Percentiles rank a stretch among this genome's conserved stretches.
Conservation (phyloP, 2,329 filamentous ascomycete genomes). For the Rhinocladiella mackenziei region DNA sequence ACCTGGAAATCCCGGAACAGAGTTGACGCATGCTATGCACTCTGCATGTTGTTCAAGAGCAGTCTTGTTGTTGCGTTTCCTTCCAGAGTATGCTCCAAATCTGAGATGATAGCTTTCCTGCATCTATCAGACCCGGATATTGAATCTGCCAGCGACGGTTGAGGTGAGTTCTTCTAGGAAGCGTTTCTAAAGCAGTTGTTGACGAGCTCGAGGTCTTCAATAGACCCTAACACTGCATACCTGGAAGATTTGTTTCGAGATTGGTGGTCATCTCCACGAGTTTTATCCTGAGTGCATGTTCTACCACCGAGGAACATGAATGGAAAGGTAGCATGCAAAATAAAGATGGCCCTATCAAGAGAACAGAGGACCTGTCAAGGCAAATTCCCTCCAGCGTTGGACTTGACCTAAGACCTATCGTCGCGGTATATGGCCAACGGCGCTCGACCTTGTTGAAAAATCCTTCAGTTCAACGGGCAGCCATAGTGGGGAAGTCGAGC, state of each 20-base stretch:
- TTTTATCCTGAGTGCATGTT: slow-evolving; percentile 83
- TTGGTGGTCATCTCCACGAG: slow-evolving; percentile 72
- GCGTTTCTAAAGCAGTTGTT: not conserved
- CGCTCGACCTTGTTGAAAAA: slow-evolving; percentile 44
- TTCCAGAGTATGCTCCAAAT: slow-evolving; percentile 60
- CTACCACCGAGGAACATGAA: slow-evolving; percentile 68
- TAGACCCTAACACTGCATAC: slow-evolving; percentile 82
- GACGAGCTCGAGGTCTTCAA: slow-evolving; percentile 66
- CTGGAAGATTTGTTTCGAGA: slow-evolving; percentile 87
- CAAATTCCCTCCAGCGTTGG: slow-evolving; percentile 61
- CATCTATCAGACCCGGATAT: slow-evolving; percentile 61
- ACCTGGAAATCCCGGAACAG: slow-evolving; percentile 70
- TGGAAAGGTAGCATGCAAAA: slow-evolving; percentile 68
- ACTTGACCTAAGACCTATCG: slow-evolving; percentile 68
- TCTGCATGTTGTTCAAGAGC: slow-evolving; percentile 77
- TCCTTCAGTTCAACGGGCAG: slow-evolving; percentile 73
- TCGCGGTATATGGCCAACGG: slow-evolving; percentile 69
- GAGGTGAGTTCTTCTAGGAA: not conserved
- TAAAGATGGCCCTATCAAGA: slow-evolving; percentile 37
- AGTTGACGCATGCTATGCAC: slow-evolving; percentile 74
- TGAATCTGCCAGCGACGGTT: slow-evolving; percentile 65
- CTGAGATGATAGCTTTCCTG: slow-evolving; percentile 72
- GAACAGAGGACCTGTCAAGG: slow-evolving; percentile 7
- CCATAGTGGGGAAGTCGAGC: slow-evolving; percentile 67
- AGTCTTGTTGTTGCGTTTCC: slow-evolving; percentile 72